Conservation (phyloP, 306 rosid species). For the Corylus avellana region DNA sequence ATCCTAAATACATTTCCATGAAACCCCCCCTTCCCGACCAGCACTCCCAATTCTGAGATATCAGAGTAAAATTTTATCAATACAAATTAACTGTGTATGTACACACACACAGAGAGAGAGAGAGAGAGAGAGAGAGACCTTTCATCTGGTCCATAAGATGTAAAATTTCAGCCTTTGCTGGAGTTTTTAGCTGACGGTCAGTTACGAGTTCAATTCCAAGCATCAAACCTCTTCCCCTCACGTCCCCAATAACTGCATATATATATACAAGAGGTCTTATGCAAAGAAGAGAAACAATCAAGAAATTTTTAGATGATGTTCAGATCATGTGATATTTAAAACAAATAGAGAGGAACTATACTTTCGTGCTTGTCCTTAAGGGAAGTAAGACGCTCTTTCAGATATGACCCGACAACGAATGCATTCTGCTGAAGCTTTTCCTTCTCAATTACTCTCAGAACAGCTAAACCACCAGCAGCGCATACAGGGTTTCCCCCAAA, state of each 20-base stretch:
- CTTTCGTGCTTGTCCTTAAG: slow-evolving; percentile 48
- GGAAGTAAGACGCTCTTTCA: slow-evolving; percentile 42
- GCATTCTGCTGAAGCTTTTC: slow-evolving; percentile 46
- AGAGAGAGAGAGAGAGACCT: slow-evolving; percentile 23
- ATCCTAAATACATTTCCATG: slow-evolving; percentile 48
- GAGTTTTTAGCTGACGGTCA: slow-evolving; percentile 38
- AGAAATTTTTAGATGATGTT: neutral
- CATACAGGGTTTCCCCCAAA: slow-evolving; percentile 52
- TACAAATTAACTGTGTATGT: neutral
- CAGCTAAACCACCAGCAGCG: slow-evolving; percentile 47
- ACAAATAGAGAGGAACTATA: slow-evolving; percentile 17
- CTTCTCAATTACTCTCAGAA: slow-evolving; percentile 50
- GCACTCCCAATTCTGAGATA: slow-evolving; percentile 51
- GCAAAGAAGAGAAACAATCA: neutral
- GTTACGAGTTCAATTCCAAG: slow-evolving; percentile 52
- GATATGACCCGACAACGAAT: slow-evolving; percentile 34
- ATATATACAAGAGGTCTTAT: slow-evolving; percentile 1
- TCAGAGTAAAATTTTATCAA: slow-evolving; percentile 15
- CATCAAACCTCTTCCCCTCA: slow-evolving; percentile 55
- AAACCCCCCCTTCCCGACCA: slow-evolving; percentile 50
- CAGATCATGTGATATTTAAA: neutral
- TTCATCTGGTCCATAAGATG: slow-evolving; percentile 42
- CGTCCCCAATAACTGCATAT: slow-evolving; percentile 47
- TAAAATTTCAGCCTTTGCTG: slow-evolving; percentile 41
- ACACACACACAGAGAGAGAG: neutral